Evolutionary conservation across 306 rosid species (phyloP), one percentile per base, ranked within the genome.

Genomic region (Pterocarpus macrocarpus): DNA sequence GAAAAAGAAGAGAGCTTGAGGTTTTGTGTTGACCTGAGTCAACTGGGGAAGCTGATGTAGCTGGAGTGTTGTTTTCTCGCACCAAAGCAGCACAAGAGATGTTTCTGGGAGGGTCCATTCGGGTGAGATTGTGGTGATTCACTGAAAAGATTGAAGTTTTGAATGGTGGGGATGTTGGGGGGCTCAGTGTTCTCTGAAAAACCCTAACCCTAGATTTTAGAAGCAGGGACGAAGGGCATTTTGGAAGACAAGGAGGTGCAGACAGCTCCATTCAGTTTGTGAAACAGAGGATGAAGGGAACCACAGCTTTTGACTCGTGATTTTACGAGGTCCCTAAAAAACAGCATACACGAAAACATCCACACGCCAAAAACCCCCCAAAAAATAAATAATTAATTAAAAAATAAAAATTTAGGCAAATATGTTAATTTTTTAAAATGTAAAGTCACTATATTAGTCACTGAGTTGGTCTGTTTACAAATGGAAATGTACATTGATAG

Each of bases 231-330:
- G 89, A 74, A 50, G 90, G 80, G 8, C 15, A 85, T 52, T 70
- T 78, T 9, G 73, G 74, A 82, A 85, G 87, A 55, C 82, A 65
- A 33, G 88, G 85, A 45, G 89, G 71, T 79, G 90, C 82, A 22
- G 88, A 80, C 0, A 88, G 74, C 83, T 87, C 93, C 99, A 93
- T 93, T 78, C 64, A 76, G 64, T 11, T 44, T 10, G 80, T 14
- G 72, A 56, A 22, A 22, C 62, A 17, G 55, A 80, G 35, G 35
- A 41, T 10, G 14, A 39, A 50, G 68, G 11, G 53, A 79, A 58
- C 61, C 28, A 32, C 39, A 11, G 13, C 34, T 39, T 41, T 16
- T n/a, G 12, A 36, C 11, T 33, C 15, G 15, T 10, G 5, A 57
- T 17, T 57, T 57, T 22, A n/a, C n/a, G n/a, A n/a, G n/a, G n/a